These are phyloP conservation scores for Xylariaceae sp. DNA, from an alignment of 2,329 filamentous ascomycete species.

Conservation along the genomic window DNA sequence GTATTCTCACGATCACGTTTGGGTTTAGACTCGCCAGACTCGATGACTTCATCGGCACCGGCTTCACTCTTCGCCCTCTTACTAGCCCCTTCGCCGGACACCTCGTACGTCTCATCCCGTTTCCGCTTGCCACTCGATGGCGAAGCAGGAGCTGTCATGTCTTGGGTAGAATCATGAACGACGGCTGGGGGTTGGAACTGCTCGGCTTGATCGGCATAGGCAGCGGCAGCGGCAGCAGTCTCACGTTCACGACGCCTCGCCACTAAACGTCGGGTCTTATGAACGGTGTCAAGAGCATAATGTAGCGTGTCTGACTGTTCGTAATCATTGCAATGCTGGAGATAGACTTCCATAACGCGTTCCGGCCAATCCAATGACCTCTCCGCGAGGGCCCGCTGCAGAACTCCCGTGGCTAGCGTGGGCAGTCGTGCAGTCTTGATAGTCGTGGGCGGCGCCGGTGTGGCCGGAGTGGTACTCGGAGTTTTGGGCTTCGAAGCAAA, in stretches of 20 bases:
- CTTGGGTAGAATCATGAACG: constrained; percentile 23
- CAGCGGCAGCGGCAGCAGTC: constrained; percentile 52
- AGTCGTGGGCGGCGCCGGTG: constrained; percentile 32
- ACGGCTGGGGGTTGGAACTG: constrained; percentile 34
- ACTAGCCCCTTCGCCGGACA: constrained; percentile 44
- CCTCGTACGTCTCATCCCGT: constrained; percentile 53
- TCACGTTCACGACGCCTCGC: constrained; percentile 61
- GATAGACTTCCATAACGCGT: constrained; percentile 65
- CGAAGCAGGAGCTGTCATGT: constrained; percentile 30
- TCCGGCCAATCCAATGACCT: constrained; percentile 70
- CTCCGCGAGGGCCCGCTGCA: constrained; percentile 62
- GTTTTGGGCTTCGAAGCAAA: constrained; percentile 47
- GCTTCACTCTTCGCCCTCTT: constrained; percentile 60
- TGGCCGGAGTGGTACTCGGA: constrained; percentile 48
- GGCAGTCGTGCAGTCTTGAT: constrained; percentile 56
- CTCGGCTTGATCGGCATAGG: constrained; percentile 38
- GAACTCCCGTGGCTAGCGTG: constrained; percentile 65
- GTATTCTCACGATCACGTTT: constrained; percentile 90
- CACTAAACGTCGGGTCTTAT: constrained; percentile 61
- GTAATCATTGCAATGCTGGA: constrained; percentile 82
- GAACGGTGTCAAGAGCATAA: constrained; percentile 64
- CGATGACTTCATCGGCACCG: constrained; percentile 27
- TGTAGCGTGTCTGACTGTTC: constrained; percentile 73
- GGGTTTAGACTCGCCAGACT: constrained; percentile 36
- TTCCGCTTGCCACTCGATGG: constrained; percentile 63